Conservation (phyloP, 441 rosid species). For the Aquilaria agallochum region DNA sequence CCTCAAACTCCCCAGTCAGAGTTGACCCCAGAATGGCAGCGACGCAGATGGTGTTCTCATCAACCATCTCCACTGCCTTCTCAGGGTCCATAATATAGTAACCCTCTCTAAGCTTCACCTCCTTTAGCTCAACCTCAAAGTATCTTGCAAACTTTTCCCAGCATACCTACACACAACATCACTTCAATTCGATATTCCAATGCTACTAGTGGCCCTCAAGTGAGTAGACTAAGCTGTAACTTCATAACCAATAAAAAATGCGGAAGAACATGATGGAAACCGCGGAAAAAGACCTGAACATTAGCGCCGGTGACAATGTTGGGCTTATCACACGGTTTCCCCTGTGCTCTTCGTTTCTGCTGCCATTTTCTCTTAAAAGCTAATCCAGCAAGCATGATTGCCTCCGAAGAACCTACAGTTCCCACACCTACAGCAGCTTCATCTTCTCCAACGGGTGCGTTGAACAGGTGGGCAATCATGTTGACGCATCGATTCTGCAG, state of each 20-base stretch:
- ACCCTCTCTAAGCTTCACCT: conserved; percentile 66
- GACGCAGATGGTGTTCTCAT: conserved; percentile 79
- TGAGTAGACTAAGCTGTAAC: too few species aligned
- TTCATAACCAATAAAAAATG: too few species aligned
- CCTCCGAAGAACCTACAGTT: conserved; percentile 64
- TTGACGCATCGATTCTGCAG: conserved; percentile 56
- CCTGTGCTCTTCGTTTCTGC: conserved; percentile 48
- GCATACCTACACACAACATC: conserved; percentile 40
- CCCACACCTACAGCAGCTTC: conserved; percentile 52
- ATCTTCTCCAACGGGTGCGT: conserved; percentile 36
- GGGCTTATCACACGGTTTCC: conserved; percentile 62
- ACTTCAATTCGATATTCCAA: too few species aligned
- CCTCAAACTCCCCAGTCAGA: conserved; percentile 70
- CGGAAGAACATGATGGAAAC: too few species aligned
- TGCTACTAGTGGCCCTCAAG: too few species aligned
- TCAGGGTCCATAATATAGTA: conserved; percentile 67
- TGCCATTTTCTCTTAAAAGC: conserved; percentile 72
- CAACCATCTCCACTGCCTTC: conserved; percentile 75
- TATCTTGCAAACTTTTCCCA: conserved; percentile 89
- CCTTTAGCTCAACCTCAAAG: conserved; percentile 82
- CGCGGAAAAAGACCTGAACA: conserved; percentile 24
- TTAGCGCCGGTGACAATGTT: conserved; percentile 88
- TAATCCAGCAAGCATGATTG: conserved; percentile 72
- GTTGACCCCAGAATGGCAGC: conserved; percentile 82
- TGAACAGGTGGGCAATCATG: conserved; percentile 49